Base-by-base conservation (phyloP, 2,329 filamentous ascomycete species). In the Penicillium hordei region DNA sequence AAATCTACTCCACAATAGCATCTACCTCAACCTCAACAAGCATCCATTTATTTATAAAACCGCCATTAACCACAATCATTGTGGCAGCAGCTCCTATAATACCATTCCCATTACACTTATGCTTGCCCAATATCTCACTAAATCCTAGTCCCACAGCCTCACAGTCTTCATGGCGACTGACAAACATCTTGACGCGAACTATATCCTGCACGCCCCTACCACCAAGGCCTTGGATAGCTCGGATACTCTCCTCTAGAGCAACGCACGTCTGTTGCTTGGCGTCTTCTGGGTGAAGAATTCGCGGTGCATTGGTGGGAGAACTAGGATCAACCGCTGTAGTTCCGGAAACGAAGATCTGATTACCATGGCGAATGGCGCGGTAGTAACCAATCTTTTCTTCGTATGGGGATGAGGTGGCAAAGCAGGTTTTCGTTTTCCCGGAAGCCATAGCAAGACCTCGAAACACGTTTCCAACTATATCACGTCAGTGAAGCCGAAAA, bases 21-120 rank as follows among this genome's bases (percentile, higher is more conserved):
- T 76, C 73, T 33, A 75, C 71, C 52, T 76, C 73, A 48, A 76
- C 66, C 59, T 76, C 74, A n/a, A 76, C 73, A 46, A 75, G 60
- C 72, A 76, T 76, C 25, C 64, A 64, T 31, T 61, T 60, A 59
- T 76, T 67, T 13, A 76, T 68, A 60, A 76, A 76, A 12, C 74
- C 73, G 58, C 66, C 63, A 10, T 64, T 61, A 13, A 75, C 72
- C 21, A 76, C 72, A 54, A 77, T 64, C 72, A 76, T 73, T 6
- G 72, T 76, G 34, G 73, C 73, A 19, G 68, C 72, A 3, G 72
- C 66, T 40, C 71, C 70, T 19, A 57, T 31, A 2, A 9, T 12
- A 3, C 60, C 64, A 17, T 72, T 56, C 31, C 64, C 66, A 8
- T 57, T 58, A 4, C 63, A 62, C 36, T 63, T 58, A 4, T 66